A percentile compares a stretch with the other conserved stretches of the same genome.
Evolutionary conservation across 768 basidiomycete species (phyloP).

Genomic region (Lactarius sp.): DNA sequence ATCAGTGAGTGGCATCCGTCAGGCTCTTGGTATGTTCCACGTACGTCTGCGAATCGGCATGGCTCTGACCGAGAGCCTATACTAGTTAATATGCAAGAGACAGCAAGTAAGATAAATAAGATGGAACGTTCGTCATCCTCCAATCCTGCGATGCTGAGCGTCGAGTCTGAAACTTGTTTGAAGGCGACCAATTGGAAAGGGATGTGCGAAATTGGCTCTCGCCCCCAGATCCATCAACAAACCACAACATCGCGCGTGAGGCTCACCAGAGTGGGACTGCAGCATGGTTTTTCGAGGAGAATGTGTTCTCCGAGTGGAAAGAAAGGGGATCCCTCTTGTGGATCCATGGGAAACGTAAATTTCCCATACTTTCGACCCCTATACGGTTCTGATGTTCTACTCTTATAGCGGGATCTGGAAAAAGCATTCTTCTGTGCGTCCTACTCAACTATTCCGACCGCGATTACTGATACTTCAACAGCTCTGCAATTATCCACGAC

Average conservation of each 20-base stretch:
- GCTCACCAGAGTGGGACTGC: background rate
- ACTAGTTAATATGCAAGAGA: conserved; percentile 1
- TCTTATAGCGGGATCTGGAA: conserved; percentile 5
- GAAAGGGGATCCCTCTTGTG: background rate
- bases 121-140: conserved; percentile 1
- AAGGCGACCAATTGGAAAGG: background rate
- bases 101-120: background rate
- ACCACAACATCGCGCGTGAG: background rate
- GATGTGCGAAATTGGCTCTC: background rate
- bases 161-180: background rate
- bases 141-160: background rate
- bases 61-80: background rate
- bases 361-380: too few relatives aligned
- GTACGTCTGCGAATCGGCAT: too few relatives aligned
- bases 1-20: background rate
- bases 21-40: background rate
- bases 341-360: conserved; percentile 12
- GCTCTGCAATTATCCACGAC: conserved; percentile 9
- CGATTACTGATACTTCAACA: background rate
- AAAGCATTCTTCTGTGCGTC: conserved; percentile 10
- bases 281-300: background rate
- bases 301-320: background rate
- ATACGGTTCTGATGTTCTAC: background rate
- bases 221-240: conserved; percentile 2
- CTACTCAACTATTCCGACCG: background rate